Conservation (phyloP, 2,329 filamentous ascomycete genomes). For the Colletotrichum sp. region DNA sequence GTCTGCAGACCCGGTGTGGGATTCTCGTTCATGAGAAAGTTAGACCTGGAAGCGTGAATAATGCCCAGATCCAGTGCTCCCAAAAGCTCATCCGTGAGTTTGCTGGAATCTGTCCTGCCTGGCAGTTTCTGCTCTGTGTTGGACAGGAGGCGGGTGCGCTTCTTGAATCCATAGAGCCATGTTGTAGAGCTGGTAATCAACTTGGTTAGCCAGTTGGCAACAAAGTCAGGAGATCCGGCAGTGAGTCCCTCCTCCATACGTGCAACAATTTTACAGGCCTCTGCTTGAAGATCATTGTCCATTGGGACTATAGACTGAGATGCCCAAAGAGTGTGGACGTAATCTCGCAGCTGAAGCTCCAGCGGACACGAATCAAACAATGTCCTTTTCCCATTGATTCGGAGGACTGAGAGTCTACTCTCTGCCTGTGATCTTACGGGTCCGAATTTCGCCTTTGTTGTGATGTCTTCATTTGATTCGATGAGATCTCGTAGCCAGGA, state of each 20-base stretch:
- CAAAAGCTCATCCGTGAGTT: conserved; percentile 57
- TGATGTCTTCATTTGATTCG: conserved; percentile 49
- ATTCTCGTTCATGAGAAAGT: neutral
- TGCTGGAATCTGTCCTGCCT: conserved; percentile 62
- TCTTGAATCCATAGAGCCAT: conserved; percentile 64
- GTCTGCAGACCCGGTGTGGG: neutral
- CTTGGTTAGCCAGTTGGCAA: conserved; percentile 62
- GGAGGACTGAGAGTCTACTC: conserved; percentile 51
- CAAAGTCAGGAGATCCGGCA: conserved; percentile 48
- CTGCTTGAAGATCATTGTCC: conserved; percentile 64
- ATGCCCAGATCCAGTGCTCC: neutral
- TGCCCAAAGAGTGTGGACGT: conserved; percentile 59
- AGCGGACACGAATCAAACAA: conserved; percentile 63
- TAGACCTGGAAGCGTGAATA: neutral
- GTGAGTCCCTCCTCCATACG: conserved; percentile 58
- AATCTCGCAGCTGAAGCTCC: conserved; percentile 59
- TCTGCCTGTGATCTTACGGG: conserved; percentile 52
- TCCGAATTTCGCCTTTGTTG: conserved; percentile 51
- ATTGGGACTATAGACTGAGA: conserved; percentile 51
- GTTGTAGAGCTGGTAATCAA: conserved; percentile 51
- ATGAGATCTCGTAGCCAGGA: conserved; percentile 66
- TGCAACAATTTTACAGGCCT: conserved; percentile 64
- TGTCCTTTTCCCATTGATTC: conserved; percentile 63
- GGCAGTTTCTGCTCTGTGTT: conserved; percentile 55
- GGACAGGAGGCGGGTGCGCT: conserved; percentile 58